Evolutionary conservation across 148 eudicot species (phyloP).

Genomic region (Vaccinium macrocarpon): DNA sequence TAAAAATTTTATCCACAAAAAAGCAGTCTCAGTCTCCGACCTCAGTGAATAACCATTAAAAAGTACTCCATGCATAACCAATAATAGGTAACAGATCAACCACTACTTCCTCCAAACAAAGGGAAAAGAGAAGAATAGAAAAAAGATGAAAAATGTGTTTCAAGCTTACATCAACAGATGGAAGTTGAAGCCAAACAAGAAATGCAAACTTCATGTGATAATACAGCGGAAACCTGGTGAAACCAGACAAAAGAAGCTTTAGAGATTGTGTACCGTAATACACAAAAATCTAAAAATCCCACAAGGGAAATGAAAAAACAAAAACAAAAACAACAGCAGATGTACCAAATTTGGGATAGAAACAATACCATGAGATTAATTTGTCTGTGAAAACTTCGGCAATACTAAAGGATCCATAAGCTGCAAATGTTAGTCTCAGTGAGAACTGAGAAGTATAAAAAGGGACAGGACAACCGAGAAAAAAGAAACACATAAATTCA

Average conservation of each 20-base stretch:
- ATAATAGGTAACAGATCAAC: background rate
- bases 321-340: background rate
- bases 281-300: background rate
- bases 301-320: constrained; percentile 6
- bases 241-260: constrained; percentile 17
- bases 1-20: background rate
- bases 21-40: background rate
- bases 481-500: background rate
- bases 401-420: constrained; percentile 81
- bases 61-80: background rate
- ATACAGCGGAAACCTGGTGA: constrained; percentile 77
- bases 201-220: constrained; percentile 95
- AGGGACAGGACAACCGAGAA: background rate
- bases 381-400: constrained; percentile 85
- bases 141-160: background rate
- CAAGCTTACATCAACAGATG: constrained; percentile 64
- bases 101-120: background rate
- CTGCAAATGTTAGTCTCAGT: constrained; percentile 43
- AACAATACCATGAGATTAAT: constrained; percentile 68
- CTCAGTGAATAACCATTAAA: background rate
- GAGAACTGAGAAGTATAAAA: constrained; percentile 14
- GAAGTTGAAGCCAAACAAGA: constrained; percentile 99
- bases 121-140: background rate
- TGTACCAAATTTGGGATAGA: constrained; percentile 8
- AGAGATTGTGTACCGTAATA: constrained; percentile 11